phyloP scores from a whole-genome alignment of 148 eudicot genomes.

The Camellia sinensis region DNA sequence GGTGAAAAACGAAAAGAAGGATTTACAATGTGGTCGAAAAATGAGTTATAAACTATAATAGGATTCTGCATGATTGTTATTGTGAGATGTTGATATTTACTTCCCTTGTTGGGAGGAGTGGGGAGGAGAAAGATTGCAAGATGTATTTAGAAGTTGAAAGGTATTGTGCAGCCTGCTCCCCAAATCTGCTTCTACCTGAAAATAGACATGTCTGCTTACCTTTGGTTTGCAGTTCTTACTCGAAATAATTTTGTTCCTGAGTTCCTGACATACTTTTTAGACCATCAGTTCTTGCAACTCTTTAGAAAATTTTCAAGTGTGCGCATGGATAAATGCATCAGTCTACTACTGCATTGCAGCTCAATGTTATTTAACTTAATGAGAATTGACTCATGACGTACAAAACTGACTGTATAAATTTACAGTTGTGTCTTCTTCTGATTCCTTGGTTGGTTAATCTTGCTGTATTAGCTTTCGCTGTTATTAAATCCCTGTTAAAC shows the following conservation, averaged over 20 bases:
- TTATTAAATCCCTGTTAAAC: neutral
- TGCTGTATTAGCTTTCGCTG: neutral
- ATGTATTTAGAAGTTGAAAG: neutral
- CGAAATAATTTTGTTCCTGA: neutral
- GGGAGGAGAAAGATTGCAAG: neutral
- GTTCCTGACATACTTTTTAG: slow-evolving; percentile 3
- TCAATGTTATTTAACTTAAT: neutral
- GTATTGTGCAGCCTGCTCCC: neutral
- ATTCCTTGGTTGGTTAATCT: neutral
- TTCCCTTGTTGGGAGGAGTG: neutral
- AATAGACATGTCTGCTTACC: neutral
- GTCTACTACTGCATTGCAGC: neutral
- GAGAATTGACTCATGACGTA: neutral
- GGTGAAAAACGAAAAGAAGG: neutral
- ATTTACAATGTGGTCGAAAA: neutral
- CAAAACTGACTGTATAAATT: neutral
- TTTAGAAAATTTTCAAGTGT: neutral
- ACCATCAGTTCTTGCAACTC: neutral
- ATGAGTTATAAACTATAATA: neutral
- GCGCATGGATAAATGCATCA: neutral
- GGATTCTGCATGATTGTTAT: neutral
- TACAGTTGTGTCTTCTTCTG: neutral
- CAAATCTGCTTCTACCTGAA: neutral
- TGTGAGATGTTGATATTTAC: neutral
- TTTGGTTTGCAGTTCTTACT: neutral